A percentile compares a stretch with the other conserved stretches of the same genome.
Evolutionary conservation across 495 filamentous ascomycete species (phyloP).

Genomic region (Xylaria nigripes): DNA sequence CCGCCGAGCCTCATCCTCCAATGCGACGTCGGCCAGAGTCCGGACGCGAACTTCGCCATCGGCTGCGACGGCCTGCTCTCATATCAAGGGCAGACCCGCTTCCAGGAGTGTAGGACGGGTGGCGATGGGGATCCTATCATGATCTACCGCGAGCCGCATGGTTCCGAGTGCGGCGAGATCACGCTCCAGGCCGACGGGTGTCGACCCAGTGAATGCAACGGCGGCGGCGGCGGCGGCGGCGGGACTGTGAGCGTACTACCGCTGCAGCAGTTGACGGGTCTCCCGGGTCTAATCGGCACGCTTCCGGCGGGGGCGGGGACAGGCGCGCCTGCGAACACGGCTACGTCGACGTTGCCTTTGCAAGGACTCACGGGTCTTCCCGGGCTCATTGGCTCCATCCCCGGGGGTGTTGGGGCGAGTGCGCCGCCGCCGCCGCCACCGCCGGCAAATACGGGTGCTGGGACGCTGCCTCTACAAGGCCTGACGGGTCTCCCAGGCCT

Average conservation of each 20-base stretch:
- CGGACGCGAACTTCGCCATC: constrained; percentile 42
- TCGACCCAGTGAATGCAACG: constrained; percentile 16
- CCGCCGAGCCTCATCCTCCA: constrained; percentile 54
- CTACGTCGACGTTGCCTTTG: neutral
- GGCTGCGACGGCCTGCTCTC: constrained; percentile 40
- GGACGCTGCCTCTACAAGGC: neutral
- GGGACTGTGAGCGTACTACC: neutral
- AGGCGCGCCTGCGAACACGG: neutral
- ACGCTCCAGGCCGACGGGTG: constrained; percentile 44
- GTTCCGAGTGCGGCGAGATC: constrained; percentile 40
- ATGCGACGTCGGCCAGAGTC: constrained; percentile 48
- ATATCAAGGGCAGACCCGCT: constrained; percentile 36
- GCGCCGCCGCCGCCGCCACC: neutral
- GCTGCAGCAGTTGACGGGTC: neutral
- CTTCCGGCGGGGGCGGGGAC: neutral
- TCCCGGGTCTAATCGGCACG: neutral
- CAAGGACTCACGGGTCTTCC: neutral
- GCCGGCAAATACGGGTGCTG: neutral
- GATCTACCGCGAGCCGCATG: constrained; percentile 42
- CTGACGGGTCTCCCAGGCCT: neutral
- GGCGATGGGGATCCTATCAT: constrained; percentile 38
- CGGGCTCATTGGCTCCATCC: neutral
- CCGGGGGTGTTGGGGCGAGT: neutral
- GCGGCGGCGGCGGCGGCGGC: neutral
- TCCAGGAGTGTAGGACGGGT: constrained; percentile 49